Percentiles rank a stretch among this genome's conserved stretches.
Evolutionary conservation across 352 stramenopile species (phyloP).

Genomic region (Globisporangium rhizosaccharum): DNA sequence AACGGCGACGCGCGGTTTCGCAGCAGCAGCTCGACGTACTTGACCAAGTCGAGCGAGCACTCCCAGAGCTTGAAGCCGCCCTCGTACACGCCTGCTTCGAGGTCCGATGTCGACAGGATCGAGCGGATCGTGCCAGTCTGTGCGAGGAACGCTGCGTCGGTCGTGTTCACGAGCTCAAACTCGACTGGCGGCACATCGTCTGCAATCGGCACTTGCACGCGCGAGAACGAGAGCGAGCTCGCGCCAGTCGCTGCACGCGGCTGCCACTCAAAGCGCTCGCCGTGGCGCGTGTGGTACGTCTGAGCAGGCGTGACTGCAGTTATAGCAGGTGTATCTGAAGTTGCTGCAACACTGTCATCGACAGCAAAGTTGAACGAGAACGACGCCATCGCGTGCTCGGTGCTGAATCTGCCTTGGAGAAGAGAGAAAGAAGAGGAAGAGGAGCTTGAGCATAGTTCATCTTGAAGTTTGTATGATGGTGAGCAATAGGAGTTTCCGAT

Average conservation of each 20-base stretch:
- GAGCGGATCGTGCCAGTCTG: constrained; percentile 55
- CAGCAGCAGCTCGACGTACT: constrained; percentile 32
- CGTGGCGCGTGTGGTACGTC: constrained; percentile 28
- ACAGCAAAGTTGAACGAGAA: constrained; percentile 77
- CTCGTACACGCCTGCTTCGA: constrained; percentile 80
- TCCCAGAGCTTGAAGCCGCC: constrained; percentile 87
- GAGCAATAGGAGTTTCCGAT: no score
- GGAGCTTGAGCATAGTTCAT: no score
- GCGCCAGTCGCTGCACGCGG: background rate
- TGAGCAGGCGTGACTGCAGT: background rate
- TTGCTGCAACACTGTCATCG: constrained; percentile 12
- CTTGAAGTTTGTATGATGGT: no score
- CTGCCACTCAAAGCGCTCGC: constrained; percentile 47
- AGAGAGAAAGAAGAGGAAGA: no score
- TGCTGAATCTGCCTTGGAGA: no score
- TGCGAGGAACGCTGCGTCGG: constrained; percentile 35
- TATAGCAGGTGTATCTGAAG: background rate
- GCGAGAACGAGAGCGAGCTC: constrained; percentile 17
- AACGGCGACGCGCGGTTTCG: constrained; percentile 9
- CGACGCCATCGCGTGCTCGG: constrained; percentile 22
- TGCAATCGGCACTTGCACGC: constrained; percentile 23
- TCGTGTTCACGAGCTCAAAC: constrained; percentile 68
- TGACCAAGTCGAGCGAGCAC: constrained; percentile 69
- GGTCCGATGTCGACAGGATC: constrained; percentile 67
- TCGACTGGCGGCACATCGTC: constrained; percentile 14